phyloP scores from a whole-genome alignment of 495 filamentous ascomycete genomes.

The Alectoria sarmentosa region DNA sequence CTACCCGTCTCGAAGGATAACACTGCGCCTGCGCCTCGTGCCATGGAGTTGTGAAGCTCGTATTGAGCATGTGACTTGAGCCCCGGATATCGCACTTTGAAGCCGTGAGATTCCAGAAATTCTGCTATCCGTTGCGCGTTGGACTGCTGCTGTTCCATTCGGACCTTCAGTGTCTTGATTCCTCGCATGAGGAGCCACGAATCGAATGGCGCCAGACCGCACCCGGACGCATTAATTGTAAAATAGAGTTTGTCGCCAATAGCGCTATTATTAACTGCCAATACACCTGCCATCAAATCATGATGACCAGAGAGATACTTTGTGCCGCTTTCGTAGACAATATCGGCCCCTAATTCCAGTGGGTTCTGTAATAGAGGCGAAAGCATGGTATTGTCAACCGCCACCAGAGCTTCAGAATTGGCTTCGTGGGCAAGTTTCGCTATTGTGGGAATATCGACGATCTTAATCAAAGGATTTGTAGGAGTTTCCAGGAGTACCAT shows the following conservation, averaged over 20 bases:
- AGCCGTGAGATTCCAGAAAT: constrained; percentile 86
- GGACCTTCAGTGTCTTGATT: constrained; percentile 91
- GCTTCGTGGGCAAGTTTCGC: constrained; percentile 65
- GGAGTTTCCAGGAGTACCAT: constrained; percentile 97
- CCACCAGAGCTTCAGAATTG: constrained; percentile 75
- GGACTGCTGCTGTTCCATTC: constrained; percentile 95
- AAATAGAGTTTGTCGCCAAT: constrained; percentile 90
- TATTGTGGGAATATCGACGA: constrained; percentile 81
- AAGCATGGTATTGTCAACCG: constrained; percentile 98
- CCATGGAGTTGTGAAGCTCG: constrained; percentile 90
- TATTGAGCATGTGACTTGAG: constrained; percentile 93
- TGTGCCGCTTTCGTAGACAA: constrained; percentile 94
- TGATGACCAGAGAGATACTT: constrained; percentile 98
- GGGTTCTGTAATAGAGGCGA: constrained; percentile 88
- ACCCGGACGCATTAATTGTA: constrained; percentile 92
- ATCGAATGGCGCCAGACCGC: constrained; percentile 89
- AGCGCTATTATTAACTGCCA: constrained; percentile 74
- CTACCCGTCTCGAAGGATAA: constrained; percentile 94
- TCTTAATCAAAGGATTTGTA: constrained; percentile 97
- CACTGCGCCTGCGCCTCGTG: constrained; percentile 87
- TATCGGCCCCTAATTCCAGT: constrained; percentile 87
- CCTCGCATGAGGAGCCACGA: constrained; percentile 92
- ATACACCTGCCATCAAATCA: constrained; percentile 96
- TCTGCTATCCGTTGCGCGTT: constrained; percentile 87
- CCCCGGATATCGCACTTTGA: constrained; percentile 91